phyloP scores from a whole-genome alignment of 1,139 yeast species.

The Spathaspora jeffriesii region DNA sequence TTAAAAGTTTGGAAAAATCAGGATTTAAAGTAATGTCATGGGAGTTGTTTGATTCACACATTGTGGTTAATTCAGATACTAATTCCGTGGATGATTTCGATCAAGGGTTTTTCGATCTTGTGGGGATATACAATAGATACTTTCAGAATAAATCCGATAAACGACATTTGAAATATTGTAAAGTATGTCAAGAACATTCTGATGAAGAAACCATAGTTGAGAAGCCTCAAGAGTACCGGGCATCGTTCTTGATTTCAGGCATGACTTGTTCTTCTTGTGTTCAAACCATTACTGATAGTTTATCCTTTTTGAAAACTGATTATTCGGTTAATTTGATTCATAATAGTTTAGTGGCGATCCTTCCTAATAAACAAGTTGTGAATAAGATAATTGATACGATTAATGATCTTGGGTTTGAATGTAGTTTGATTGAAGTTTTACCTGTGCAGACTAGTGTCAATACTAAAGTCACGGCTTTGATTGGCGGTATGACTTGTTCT shows the following conservation, averaged over 20 bases:
- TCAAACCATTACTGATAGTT: constrained; percentile 43
- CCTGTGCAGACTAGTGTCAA: constrained; percentile 53
- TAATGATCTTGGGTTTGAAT: constrained; percentile 57
- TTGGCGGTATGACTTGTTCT: constrained; percentile 78
- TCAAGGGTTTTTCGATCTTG: constrained; percentile 16
- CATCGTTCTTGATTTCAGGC: constrained; percentile 58
- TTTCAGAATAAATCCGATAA: constrained; percentile 12
- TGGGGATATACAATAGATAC: constrained; percentile 13
- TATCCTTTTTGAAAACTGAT: constrained; percentile 22
- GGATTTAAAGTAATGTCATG: constrained; percentile 38
- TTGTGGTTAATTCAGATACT: constrained; percentile 13
- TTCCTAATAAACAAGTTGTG: constrained; percentile 55
- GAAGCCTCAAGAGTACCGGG: constrained; percentile 35
- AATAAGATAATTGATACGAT: constrained; percentile 47
- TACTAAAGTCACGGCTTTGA: constrained; percentile 56
- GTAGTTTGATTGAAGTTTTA: constrained; percentile 56
- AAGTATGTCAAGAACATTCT: constrained; percentile 31
- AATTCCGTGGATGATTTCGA: constrained; percentile 3
- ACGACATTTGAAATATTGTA: constrained; percentile 32
- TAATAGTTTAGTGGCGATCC: constrained; percentile 44
- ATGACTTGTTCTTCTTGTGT: constrained; percentile 71
- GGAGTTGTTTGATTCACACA: constrained; percentile 25
- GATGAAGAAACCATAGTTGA: too few relatives aligned
- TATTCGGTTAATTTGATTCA: constrained; percentile 44
- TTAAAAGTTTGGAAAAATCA: constrained; percentile 20